Evolutionary conservation across 2,329 filamentous ascomycete species (phyloP).

Genomic region (Neocucurbitaria cava): DNA sequence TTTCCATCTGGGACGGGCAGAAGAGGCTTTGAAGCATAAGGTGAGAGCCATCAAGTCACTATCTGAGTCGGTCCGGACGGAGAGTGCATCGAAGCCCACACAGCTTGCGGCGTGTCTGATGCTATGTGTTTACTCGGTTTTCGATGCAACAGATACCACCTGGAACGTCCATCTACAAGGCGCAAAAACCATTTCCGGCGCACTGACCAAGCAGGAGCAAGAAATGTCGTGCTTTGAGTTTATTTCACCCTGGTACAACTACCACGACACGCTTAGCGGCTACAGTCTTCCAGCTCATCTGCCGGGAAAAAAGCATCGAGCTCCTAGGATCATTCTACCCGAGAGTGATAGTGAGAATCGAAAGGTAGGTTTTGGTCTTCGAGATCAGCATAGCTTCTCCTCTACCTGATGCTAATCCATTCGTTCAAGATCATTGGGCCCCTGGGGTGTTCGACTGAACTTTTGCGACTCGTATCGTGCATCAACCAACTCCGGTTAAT

Average conservation of each 20-base stretch:
- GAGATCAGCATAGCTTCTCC: neutral
- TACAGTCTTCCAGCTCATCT: constrained; percentile 46
- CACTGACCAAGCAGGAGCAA: constrained; percentile 25
- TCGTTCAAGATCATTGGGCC: constrained; percentile 55
- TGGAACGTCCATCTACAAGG: constrained; percentile 57
- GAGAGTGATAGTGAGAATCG: constrained; percentile 27
- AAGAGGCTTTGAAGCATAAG: constrained; percentile 54
- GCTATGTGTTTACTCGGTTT: constrained; percentile 60
- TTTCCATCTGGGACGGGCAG: constrained; percentile 51
- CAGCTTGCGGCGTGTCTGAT: constrained; percentile 60
- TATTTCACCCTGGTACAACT: constrained; percentile 57
- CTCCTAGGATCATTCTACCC: constrained; percentile 29
- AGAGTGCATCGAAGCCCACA: constrained; percentile 42
- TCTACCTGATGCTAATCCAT: neutral
- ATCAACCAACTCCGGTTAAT: constrained; percentile 44
- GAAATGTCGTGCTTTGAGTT: constrained; percentile 44
- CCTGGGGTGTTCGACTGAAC: constrained; percentile 57
- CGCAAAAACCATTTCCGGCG: constrained; percentile 49
- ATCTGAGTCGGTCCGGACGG: constrained; percentile 47
- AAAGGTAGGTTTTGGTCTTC: neutral
- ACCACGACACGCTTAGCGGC: constrained; percentile 56
- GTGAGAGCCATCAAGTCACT: constrained; percentile 51
- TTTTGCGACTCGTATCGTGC: constrained; percentile 54
- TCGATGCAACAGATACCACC: constrained; percentile 57
- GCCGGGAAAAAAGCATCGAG: no score